phyloP scores from a whole-genome alignment of 2,329 filamentous ascomycete genomes.

The Aspergillus unguis region DNA sequence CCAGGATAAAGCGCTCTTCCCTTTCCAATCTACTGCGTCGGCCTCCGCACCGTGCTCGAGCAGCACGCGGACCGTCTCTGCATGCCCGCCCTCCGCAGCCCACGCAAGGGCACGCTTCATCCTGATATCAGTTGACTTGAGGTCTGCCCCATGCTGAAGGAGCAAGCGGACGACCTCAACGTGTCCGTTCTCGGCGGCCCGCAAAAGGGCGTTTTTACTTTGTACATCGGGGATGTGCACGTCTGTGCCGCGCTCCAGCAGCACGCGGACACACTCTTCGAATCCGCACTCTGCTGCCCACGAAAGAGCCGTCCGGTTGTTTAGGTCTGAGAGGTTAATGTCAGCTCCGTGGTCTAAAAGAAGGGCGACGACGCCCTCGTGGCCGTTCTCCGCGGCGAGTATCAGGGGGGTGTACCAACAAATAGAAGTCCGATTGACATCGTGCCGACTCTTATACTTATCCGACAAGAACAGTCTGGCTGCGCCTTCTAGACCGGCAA shows the following conservation, averaged over 20 bases:
- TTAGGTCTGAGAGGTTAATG: too few relatives aligned
- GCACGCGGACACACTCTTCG: neutral
- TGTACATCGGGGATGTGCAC: neutral
- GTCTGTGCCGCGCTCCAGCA: neutral
- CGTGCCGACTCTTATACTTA: neutral
- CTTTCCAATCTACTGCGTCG: too few relatives aligned
- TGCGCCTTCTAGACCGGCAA: neutral
- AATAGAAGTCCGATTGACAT: neutral
- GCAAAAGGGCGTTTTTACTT: neutral
- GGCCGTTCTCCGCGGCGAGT: too few relatives aligned
- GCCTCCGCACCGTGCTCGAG: too few relatives aligned
- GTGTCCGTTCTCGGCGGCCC: neutral
- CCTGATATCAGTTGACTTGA: constrained; percentile 36
- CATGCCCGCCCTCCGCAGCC: too few relatives aligned
- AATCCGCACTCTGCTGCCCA: neutral
- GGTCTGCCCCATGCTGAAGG: neutral
- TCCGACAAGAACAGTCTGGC: neutral
- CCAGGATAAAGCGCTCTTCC: too few relatives aligned
- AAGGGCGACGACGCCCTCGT: too few relatives aligned
- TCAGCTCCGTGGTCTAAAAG: too few relatives aligned
- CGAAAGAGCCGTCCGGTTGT: too few relatives aligned
- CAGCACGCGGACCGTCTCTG: too few relatives aligned
- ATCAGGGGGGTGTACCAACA: too few relatives aligned
- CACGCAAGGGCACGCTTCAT: constrained; percentile 41
- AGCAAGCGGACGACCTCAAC: neutral